These are phyloP conservation scores for Salisapilia sapeloensis DNA, from an alignment of 352 stramenopile genomes.

Conservation along the genomic window DNA sequence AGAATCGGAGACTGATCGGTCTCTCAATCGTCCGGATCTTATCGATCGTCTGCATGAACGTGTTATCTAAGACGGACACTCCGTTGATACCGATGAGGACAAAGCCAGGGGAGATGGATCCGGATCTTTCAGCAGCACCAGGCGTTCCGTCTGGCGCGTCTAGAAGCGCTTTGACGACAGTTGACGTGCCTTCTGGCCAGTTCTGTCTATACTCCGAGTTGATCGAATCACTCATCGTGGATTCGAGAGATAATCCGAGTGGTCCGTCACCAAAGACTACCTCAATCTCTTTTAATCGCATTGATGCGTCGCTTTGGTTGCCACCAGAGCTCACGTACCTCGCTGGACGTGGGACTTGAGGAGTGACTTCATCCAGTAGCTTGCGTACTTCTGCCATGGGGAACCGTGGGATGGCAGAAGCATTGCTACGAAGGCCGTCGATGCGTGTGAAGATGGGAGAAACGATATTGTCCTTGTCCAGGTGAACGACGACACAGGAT, in stretches of 20 bases:
- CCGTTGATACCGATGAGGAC: constrained; percentile 61
- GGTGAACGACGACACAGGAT: constrained; percentile 64
- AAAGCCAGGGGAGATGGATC: constrained; percentile 25
- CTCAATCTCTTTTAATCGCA: background rate
- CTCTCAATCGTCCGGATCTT: constrained; percentile 20
- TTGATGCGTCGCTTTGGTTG: background rate
- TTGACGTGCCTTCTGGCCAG: constrained; percentile 15
- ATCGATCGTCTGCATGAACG: constrained; percentile 45
- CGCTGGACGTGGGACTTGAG: constrained; percentile 24
- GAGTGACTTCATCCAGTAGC: constrained; percentile 14
- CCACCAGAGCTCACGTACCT: background rate
- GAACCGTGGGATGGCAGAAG: constrained; percentile 26
- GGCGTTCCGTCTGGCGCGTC: constrained; percentile 32
- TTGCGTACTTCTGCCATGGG: constrained; percentile 22
- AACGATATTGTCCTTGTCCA: constrained; percentile 76
- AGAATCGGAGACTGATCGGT: constrained; percentile 43
- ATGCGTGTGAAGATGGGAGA: constrained; percentile 37
- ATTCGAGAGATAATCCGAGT: no score
- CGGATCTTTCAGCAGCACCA: constrained; percentile 41
- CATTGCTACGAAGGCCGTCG: constrained; percentile 29
- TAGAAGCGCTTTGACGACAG: constrained; percentile 51
- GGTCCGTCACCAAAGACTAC: constrained; percentile 17
- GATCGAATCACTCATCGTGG: constrained; percentile 2
- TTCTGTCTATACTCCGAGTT: constrained; percentile 1
- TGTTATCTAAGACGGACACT: constrained; percentile 34